A percentile compares a stretch with the other conserved stretches of the same genome.
phyloP scores from a whole-genome alignment of 2,329 filamentous ascomycete genomes.

The Phaeoacremonium minimum region DNA sequence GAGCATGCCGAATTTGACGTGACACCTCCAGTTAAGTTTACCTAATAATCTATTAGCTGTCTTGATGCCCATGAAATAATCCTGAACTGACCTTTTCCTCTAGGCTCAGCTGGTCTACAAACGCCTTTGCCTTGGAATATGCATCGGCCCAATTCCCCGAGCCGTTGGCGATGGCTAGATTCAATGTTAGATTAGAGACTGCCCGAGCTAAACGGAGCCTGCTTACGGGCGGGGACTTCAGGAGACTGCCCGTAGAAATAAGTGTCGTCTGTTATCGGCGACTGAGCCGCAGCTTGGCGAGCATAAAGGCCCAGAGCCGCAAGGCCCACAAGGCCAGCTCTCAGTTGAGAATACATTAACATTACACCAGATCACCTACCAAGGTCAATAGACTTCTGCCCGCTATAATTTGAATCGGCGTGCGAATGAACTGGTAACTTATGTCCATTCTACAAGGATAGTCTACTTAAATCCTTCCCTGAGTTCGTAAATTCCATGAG shows the following conservation, averaged over 20 bases:
- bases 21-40: slow-evolving; percentile 70
- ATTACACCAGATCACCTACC: too few species aligned
- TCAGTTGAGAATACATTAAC: too few species aligned
- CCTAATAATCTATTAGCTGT: slow-evolving; percentile 24
- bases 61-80: too few species aligned
- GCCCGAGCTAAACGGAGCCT: slow-evolving; percentile 4
- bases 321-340: too few species aligned
- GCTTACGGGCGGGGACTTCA: too few species aligned
- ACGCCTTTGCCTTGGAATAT: slow-evolving; percentile 60
- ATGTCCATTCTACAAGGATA: too few species aligned
- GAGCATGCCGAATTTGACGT: slow-evolving; percentile 45
- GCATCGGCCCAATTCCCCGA: slow-evolving; percentile 61
- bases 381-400: too few species aligned
- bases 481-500: too few species aligned
- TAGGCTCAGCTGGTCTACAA: slow-evolving; percentile 68
- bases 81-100: slow-evolving; percentile 57
- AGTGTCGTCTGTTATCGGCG: slow-evolving; percentile 8
- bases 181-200: neutral
- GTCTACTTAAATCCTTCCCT: too few species aligned
- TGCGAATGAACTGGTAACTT: too few species aligned
- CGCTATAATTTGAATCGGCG: too few species aligned
- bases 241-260: slow-evolving; percentile 9
- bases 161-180: slow-evolving; percentile 7
- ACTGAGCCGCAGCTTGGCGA: slow-evolving; percentile 4
- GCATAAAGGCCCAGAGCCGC: too few species aligned